Percentiles rank a stretch among this genome's conserved stretches.
phyloP scores from a whole-genome alignment of 2,329 filamentous ascomycete species.

The Acrocalymma vagum region DNA sequence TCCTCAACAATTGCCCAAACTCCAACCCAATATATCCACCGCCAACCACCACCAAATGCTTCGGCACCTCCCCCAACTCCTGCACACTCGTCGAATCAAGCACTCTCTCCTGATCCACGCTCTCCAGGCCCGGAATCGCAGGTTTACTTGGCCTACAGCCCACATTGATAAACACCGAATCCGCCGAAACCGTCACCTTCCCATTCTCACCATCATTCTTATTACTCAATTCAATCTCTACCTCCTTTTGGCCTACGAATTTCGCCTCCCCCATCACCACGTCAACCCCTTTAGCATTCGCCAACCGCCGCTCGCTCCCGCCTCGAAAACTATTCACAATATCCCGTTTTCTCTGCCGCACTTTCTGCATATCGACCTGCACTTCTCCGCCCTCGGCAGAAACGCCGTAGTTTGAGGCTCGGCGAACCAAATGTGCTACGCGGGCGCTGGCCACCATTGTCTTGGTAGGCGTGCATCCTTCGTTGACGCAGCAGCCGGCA shows the following conservation, averaged over 20 bases:
- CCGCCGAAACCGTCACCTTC: slow-evolving; percentile 44
- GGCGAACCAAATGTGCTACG: slow-evolving; percentile 55
- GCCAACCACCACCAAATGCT: slow-evolving; percentile 61
- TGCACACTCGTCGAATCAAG: slow-evolving; percentile 60
- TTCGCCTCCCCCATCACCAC: slow-evolving; percentile 56
- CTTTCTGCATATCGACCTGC: slow-evolving; percentile 57
- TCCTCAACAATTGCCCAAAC: slow-evolving; percentile 62
- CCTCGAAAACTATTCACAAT: slow-evolving; percentile 61
- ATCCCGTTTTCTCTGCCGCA: slow-evolving; percentile 62
- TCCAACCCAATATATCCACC: slow-evolving; percentile 64
- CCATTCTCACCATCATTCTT: slow-evolving; percentile 34
- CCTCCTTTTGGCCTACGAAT: slow-evolving; percentile 52
- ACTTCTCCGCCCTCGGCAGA: slow-evolving; percentile 29
- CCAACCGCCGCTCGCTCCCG: slow-evolving; percentile 56
- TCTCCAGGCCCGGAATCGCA: slow-evolving; percentile 48
- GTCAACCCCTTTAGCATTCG: slow-evolving; percentile 53
- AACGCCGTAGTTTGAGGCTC: slow-evolving; percentile 58
- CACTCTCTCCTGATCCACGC: slow-evolving; percentile 43
- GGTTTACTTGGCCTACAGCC: slow-evolving; percentile 56
- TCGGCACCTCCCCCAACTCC: slow-evolving; percentile 57
- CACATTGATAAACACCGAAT: slow-evolving; percentile 57
- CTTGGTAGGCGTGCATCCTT: slow-evolving; percentile 66
- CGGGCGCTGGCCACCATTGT: slow-evolving; percentile 64
- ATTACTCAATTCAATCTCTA: slow-evolving; percentile 38
- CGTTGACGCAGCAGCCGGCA: slow-evolving; percentile 64